phyloP scores from a whole-genome alignment of 768 basidiomycete genomes.

The Lentinula guzmanii region DNA sequence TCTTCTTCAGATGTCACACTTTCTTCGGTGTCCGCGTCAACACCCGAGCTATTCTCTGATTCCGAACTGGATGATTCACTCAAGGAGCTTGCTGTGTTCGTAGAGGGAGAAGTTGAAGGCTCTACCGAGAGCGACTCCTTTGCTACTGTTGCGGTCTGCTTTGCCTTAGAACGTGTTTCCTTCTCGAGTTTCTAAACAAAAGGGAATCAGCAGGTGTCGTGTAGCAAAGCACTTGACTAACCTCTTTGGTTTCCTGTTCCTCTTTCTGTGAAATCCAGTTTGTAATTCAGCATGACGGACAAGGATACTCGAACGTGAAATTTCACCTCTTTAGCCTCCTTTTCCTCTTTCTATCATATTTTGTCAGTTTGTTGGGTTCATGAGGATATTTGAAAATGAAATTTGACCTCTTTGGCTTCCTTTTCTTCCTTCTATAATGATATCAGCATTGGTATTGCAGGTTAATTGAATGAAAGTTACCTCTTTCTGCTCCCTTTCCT shows the following conservation, averaged over 20 bases:
- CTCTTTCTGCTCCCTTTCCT: slow-evolving; percentile 48
- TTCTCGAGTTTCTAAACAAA: slow-evolving; percentile 45
- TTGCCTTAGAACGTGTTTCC: slow-evolving; percentile 49
- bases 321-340: slow-evolving; percentile 41
- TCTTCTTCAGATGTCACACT: slow-evolving; percentile 73
- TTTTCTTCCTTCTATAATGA: slow-evolving; percentile 42
- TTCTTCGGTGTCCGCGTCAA: slow-evolving; percentile 72
- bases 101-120: slow-evolving; percentile 14
- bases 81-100: slow-evolving; percentile 1
- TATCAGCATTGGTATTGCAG: background rate
- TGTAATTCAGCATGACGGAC: background rate
- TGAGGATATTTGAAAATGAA: background rate
- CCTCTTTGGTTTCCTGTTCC: slow-evolving; percentile 54
- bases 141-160: slow-evolving; percentile 30
- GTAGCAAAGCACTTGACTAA: slow-evolving; percentile 13
- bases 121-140: slow-evolving; percentile 20
- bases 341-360: slow-evolving; percentile 34
- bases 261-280: slow-evolving; percentile 30
- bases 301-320: background rate
- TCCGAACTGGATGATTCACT: slow-evolving; percentile 45
- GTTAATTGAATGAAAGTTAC: slow-evolving; percentile 12
- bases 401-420: slow-evolving; percentile 49
- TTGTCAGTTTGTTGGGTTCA: background rate
- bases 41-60: slow-evolving; percentile 52
- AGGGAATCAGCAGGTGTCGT: background rate